phyloP scores from a whole-genome alignment of 1,284 basidiomycete genomes.

The Tylopilus sp. region DNA sequence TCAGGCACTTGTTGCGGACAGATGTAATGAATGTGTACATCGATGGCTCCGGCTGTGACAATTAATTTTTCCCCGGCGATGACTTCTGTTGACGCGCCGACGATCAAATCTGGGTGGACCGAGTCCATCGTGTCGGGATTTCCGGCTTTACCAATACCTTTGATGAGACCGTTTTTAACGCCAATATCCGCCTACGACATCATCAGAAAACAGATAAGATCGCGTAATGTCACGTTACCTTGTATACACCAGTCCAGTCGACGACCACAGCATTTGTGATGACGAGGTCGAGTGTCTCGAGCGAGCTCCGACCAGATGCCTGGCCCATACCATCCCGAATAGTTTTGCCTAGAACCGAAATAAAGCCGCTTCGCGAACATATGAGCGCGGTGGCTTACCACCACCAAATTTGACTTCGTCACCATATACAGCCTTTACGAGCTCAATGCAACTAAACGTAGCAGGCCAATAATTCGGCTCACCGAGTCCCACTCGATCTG shows the following conservation, averaged over 20 bases:
- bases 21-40: slow-evolving; percentile 93
- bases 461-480: slow-evolving; percentile 32
- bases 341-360: slow-evolving; percentile 69
- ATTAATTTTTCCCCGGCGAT: slow-evolving; percentile 95
- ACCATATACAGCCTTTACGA: slow-evolving; percentile 74
- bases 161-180: slow-evolving; percentile 83
- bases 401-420: slow-evolving; percentile 99
- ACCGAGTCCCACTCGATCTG: slow-evolving; percentile 90
- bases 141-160: slow-evolving; percentile 93
- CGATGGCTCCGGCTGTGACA: slow-evolving; percentile 91
- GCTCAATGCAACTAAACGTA: slow-evolving; percentile 1
- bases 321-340: slow-evolving; percentile 98
- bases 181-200: slow-evolving; percentile 89
- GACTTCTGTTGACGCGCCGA: slow-evolving; percentile 91
- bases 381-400: slow-evolving; percentile 52
- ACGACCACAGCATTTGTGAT: slow-evolving; percentile 95
- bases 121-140: slow-evolving; percentile 94
- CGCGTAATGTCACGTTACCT: slow-evolving; percentile 54
- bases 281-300: slow-evolving; percentile 84
- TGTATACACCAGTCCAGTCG: slow-evolving; percentile 95
- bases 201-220: slow-evolving; percentile 5
- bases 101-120: slow-evolving; percentile 75
- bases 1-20: slow-evolving; percentile 88
- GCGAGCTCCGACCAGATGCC: slow-evolving; percentile 70
- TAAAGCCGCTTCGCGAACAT: slow-evolving; percentile 18